Percentiles rank a stretch among this genome's conserved stretches.
Conservation (phyloP, 179 eudicot genomes). For the Beta macrorhiza region DNA sequence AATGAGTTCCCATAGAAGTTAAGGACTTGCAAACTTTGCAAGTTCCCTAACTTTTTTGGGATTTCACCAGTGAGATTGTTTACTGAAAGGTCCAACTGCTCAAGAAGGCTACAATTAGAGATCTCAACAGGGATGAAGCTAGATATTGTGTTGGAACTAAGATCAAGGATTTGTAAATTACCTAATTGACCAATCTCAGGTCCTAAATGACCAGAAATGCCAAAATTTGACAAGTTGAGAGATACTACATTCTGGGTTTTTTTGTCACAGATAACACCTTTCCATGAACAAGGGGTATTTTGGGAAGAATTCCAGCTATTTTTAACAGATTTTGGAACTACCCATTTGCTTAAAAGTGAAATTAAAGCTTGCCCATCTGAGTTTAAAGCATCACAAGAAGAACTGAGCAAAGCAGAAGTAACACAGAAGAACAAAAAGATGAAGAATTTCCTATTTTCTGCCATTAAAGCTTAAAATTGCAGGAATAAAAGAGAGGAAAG, state of each 20-base stretch:
- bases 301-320: constrained; percentile 64
- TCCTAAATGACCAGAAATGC: constrained; percentile 35
- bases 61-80: constrained; percentile 33
- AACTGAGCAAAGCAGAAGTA: neutral
- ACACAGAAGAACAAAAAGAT: constrained; percentile 18
- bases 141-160: constrained; percentile 16
- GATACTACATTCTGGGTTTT: constrained; percentile 30
- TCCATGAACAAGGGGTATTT: constrained; percentile 71
- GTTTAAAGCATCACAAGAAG: constrained; percentile 38
- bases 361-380: constrained; percentile 58
- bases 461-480: constrained; percentile 10
- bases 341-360: constrained; percentile 59
- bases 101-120: constrained; percentile 26
- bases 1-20: constrained; percentile 18
- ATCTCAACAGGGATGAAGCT: constrained; percentile 28
- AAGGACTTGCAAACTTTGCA: constrained; percentile 22
- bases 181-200: constrained; percentile 33
- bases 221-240: constrained; percentile 39
- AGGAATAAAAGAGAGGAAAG: neutral
- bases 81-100: constrained; percentile 24
- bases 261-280: constrained; percentile 52
- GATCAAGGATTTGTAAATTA: constrained; percentile 21
- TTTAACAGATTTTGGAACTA: constrained; percentile 42
- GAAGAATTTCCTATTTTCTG: constrained; percentile 2
- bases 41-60: constrained; percentile 28